phyloP scores from a whole-genome alignment of 495 filamentous ascomycete species.

The Penicillium atrosanguineum region DNA sequence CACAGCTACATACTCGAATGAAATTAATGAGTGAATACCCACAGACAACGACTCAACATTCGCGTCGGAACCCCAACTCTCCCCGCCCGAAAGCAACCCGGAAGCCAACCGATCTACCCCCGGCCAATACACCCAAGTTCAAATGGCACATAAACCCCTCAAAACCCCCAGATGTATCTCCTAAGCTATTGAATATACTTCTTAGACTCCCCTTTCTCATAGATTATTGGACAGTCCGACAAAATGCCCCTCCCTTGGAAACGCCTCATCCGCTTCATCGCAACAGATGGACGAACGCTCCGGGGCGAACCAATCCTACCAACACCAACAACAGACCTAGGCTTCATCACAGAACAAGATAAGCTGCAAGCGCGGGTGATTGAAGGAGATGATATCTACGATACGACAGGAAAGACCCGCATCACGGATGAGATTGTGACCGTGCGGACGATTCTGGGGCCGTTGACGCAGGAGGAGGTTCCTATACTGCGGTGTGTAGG shows the following conservation, averaged over 20 bases:
- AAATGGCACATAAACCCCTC: background rate
- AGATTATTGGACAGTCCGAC: background rate
- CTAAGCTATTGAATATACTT: too few relatives aligned
- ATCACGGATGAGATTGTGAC: conserved; percentile 34
- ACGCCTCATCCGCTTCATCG: conserved; percentile 49
- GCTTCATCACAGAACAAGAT: conserved; percentile 33
- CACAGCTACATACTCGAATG: too few relatives aligned
- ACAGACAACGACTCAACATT: too few relatives aligned
- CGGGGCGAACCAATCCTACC: conserved; percentile 50
- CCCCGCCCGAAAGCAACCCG: background rate
- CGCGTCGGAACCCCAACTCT: too few relatives aligned
- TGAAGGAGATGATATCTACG: conserved; percentile 39
- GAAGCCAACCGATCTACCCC: conserved; percentile 8
- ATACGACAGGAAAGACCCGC: conserved; percentile 29
- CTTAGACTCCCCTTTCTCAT: background rate
- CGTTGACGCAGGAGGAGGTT: conserved; percentile 34
- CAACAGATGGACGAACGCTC: conserved; percentile 40
- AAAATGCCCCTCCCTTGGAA: conserved; percentile 35
- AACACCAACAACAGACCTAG: conserved; percentile 36
- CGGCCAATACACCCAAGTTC: background rate
- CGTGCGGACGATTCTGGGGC: conserved; percentile 35
- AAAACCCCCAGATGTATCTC: background rate
- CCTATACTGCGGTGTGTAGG: conserved; percentile 40
- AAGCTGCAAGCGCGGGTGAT: conserved; percentile 39
- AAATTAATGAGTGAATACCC: too few relatives aligned